These are phyloP conservation scores for Ophiosphaerella herpotricha DNA, from an alignment of 2,329 filamentous ascomycete species.

Conservation along the genomic window DNA sequence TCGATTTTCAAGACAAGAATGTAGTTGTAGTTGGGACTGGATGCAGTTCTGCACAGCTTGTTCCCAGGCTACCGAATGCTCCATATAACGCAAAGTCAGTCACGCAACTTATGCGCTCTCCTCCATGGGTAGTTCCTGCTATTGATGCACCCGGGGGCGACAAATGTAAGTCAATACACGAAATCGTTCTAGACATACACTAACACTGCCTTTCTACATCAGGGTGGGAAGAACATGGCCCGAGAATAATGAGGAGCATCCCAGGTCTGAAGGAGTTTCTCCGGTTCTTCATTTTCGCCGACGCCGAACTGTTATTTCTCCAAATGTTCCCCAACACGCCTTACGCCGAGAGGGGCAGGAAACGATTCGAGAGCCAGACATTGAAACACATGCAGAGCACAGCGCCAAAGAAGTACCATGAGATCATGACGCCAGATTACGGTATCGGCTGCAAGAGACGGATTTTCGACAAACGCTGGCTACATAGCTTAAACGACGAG, in stretches of 20 bases:
- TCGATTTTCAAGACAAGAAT: constrained; percentile 60
- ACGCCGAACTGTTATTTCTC: constrained; percentile 52
- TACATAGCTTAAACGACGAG: constrained; percentile 56
- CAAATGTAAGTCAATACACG: constrained; percentile 19
- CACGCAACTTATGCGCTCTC: constrained; percentile 64
- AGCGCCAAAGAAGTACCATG: constrained; percentile 64
- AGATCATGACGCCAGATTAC: constrained; percentile 66
- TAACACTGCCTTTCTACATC: too few relatives aligned
- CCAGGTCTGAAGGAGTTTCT: constrained; percentile 57
- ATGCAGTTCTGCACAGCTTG: constrained; percentile 62
- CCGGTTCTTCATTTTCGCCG: constrained; percentile 52
- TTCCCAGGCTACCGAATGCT: constrained; percentile 56
- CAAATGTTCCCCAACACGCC: constrained; percentile 52
- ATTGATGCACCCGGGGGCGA: constrained; percentile 44
- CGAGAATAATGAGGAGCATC: constrained; percentile 52
- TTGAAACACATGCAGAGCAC: constrained; percentile 53
- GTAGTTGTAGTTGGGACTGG: constrained; percentile 64
- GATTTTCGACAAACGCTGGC: constrained; percentile 63
- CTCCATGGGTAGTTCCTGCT: constrained; percentile 60
- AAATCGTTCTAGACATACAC: too few relatives aligned
- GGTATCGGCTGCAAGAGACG: constrained; percentile 67
- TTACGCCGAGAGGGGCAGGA: constrained; percentile 46
- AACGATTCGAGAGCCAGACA: constrained; percentile 49
- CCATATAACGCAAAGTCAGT: constrained; percentile 59
- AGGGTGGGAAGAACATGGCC: constrained; percentile 53